These are phyloP conservation scores for Suillus paluster DNA, from an alignment of 768 basidiomycete genomes.

Conservation along the genomic window DNA sequence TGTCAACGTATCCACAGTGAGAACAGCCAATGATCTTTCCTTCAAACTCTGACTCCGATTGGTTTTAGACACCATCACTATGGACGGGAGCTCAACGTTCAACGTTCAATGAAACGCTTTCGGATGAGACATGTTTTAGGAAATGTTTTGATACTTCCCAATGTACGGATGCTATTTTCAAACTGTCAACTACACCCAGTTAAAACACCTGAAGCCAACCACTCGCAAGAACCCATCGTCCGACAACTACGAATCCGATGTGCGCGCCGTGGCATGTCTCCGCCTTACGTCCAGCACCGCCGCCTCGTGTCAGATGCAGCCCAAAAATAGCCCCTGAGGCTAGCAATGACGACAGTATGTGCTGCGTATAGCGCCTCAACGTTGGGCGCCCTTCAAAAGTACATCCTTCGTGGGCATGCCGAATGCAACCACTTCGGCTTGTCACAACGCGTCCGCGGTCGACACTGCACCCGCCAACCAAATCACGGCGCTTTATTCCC, in stretches of 20 bases:
- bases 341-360: background rate
- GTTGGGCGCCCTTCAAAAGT: background rate
- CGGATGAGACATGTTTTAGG: background rate
- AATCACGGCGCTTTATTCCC: background rate
- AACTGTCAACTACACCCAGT: background rate
- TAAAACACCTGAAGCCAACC: background rate
- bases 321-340: background rate
- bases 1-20: background rate
- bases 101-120: background rate
- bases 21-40: background rate
- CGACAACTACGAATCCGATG: background rate
- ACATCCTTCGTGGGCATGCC: background rate
- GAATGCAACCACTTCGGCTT: background rate
- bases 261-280: background rate
- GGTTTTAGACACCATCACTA: background rate
- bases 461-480: background rate
- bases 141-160: background rate
- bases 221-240: background rate
- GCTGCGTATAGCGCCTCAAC: constrained; percentile 8
- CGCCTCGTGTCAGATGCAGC: background rate
- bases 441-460: background rate
- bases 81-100: background rate
- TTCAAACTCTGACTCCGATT: background rate
- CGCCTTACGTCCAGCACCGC: background rate
- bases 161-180: background rate